Conservation (phyloP, 306 rosid genomes). For the Sechiopsis laciniata region DNA sequence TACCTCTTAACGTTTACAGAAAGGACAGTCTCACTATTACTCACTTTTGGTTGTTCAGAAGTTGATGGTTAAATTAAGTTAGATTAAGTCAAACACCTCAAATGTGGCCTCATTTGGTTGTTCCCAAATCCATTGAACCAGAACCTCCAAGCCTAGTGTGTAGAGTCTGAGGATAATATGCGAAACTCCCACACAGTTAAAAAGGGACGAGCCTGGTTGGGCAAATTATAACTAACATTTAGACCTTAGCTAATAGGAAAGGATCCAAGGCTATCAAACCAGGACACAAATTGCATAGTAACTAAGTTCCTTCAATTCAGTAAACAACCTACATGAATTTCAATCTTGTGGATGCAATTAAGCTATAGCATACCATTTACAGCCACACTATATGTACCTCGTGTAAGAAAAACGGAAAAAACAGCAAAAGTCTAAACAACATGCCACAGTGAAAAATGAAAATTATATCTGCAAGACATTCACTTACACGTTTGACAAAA, state of each 20-base stretch:
- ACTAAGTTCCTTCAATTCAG: constrained; percentile 2
- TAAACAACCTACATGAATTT: not conserved
- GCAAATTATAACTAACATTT: not conserved
- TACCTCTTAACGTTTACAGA: not conserved
- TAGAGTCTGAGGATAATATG: not conserved
- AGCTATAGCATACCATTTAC: not conserved
- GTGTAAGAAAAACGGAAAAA: not conserved
- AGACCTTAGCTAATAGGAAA: not conserved
- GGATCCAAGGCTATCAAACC: not conserved
- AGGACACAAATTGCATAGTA: not conserved
- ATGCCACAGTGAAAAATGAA: not conserved
- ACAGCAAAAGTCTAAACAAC: not conserved
- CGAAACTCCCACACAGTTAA: not conserved
- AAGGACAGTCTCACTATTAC: not conserved
- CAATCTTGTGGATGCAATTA: not conserved
- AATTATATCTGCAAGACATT: not conserved
- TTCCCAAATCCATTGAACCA: constrained; percentile 3
- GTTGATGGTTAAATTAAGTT: not conserved
- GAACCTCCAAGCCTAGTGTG: not conserved
- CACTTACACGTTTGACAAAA: constrained; percentile 43
- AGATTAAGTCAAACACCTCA: not conserved
- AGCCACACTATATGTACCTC: not conserved
- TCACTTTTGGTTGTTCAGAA: not conserved
- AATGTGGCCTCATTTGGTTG: not conserved
- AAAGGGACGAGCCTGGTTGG: not conserved